Evolutionary conservation across 768 basidiomycete species (phyloP), one percentile per base, ranked within the genome.

Genomic region (Macrolepiota albuminosa): DNA sequence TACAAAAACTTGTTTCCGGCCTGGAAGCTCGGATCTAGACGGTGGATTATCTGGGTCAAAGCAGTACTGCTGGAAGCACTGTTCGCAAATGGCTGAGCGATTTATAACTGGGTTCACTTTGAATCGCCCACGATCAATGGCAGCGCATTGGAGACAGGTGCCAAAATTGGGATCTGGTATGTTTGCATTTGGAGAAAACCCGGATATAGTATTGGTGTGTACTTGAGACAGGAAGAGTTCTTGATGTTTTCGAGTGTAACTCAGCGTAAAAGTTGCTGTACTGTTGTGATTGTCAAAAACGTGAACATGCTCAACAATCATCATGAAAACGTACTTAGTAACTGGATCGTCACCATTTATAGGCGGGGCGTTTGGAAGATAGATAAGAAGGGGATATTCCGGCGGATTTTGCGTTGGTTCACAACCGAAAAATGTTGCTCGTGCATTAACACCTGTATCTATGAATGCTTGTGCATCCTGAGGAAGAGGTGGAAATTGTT

Each of bases 391-490:
- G 0, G 90, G 90, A 62, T 79, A 88, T 58, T 83, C 81, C 1
- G 82, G 72, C 14, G 85, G 79, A 4, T 31, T 70, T 49, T 78
- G 68, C 3, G 56, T 67, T 16, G 85, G 81, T 65, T 87, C 73
- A 68, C 91, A 93, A 3, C 91, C 92, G 73, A 91, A 93, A 75
- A 93, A 91, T 0, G 88, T 88, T 2, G 89, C 83, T 31, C 86
- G 82, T 48, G 73, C 74, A 66, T 86, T 89, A 1, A 90, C 78
- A 39, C 88, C 87, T 5, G 80, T 80, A 1, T 73, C 69, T 39
- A 87, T 67, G 69, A 89, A 91, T 13, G 77, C 77, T 3, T 76
- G 76, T 0, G 76, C 65, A 9, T 75, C 78, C 6, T 72, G 66
- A 16, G 88, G 88, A 37, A 88, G 81, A 3, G 86, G 84, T 2